These are phyloP conservation scores for Euclidium syriacum DNA, from an alignment of 345 rosid species.

Conservation along the genomic window DNA sequence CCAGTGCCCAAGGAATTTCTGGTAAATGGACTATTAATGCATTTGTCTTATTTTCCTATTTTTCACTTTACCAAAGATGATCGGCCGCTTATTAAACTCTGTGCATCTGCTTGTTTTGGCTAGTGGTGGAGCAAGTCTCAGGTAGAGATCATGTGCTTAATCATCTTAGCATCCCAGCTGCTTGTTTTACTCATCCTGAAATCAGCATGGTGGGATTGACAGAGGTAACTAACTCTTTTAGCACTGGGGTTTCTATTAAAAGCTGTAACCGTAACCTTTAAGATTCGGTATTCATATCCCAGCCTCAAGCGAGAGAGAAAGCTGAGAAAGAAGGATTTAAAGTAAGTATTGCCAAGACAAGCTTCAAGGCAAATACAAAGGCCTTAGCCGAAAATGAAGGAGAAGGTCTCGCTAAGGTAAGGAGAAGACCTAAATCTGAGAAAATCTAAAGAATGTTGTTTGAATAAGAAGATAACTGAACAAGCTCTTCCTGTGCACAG, in stretches of 20 bases:
- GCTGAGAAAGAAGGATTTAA: constrained; percentile 90
- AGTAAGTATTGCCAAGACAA: constrained; percentile 80
- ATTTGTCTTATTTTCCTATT: neutral
- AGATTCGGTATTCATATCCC: no score
- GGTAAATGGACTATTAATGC: constrained; percentile 35
- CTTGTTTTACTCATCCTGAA: constrained; percentile 99
- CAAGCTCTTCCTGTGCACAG: constrained; percentile 33
- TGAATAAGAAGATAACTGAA: neutral
- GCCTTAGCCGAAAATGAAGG: constrained; percentile 98
- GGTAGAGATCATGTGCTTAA: constrained; percentile 91
- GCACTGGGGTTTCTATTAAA: neutral
- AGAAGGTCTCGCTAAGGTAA: constrained; percentile 66
- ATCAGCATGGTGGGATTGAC: constrained; percentile 99
- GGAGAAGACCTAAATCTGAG: neutral
- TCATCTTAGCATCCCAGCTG: constrained; percentile 95
- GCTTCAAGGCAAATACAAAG: constrained; percentile 98
- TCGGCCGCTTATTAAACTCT: neutral
- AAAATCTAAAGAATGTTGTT: neutral
- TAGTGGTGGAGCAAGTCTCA: constrained; percentile 94
- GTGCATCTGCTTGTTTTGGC: constrained; percentile 14
- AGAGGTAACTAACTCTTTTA: constrained; percentile 46
- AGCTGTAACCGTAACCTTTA: no score
- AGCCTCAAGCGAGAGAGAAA: constrained; percentile 99
- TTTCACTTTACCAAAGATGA: neutral
- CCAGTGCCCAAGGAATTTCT: constrained; percentile 99